phyloP scores from a whole-genome alignment of 345 rosid genomes.

The Moringa oleifera region DNA sequence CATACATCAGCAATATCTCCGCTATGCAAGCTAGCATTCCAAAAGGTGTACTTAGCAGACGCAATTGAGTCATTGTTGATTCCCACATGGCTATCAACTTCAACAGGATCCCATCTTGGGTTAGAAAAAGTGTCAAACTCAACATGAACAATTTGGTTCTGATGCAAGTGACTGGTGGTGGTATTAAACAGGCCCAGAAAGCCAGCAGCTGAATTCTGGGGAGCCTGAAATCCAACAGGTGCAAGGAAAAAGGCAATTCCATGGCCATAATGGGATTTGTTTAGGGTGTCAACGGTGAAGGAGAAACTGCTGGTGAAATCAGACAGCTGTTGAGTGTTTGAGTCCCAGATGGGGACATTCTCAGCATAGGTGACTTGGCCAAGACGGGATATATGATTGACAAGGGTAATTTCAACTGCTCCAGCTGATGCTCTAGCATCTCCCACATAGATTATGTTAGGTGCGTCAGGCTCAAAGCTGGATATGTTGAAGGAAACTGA shows the following conservation, averaged over 20 bases:
- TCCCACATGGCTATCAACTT: slow-evolving; percentile 26
- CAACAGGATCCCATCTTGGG: slow-evolving; percentile 33
- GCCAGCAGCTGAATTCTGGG: slow-evolving; percentile 36
- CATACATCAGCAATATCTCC: slow-evolving; percentile 24
- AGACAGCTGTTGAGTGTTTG: not conserved
- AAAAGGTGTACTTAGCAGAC: slow-evolving; percentile 19
- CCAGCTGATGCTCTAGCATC: slow-evolving; percentile 18
- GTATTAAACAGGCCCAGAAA: slow-evolving; percentile 34
- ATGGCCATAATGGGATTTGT: slow-evolving; percentile 7
- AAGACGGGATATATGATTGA: slow-evolving; percentile 12
- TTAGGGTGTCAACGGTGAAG: slow-evolving; percentile 19
- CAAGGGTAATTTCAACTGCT: not conserved
- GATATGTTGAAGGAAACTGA: slow-evolving; percentile 15
- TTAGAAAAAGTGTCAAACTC: slow-evolving; percentile 30
- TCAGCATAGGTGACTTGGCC: slow-evolving; percentile 25
- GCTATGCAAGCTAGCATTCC: slow-evolving; percentile 30
- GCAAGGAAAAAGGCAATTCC: slow-evolving; percentile 29
- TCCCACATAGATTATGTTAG: slow-evolving; percentile 22
- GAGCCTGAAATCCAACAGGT: slow-evolving; percentile 22
- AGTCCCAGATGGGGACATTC: slow-evolving; percentile 17
- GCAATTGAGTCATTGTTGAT: slow-evolving; percentile 29
- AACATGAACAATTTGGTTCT: slow-evolving; percentile 23
- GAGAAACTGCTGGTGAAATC: slow-evolving; percentile 27
- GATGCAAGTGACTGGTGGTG: not conserved
- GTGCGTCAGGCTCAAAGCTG: slow-evolving; percentile 4